A percentile compares a stretch with the other conserved stretches of the same genome.
These are phyloP conservation scores for Blastomyces gilchristii DNA, from an alignment of 2,329 filamentous ascomycete genomes.

Conservation along the genomic window DNA sequence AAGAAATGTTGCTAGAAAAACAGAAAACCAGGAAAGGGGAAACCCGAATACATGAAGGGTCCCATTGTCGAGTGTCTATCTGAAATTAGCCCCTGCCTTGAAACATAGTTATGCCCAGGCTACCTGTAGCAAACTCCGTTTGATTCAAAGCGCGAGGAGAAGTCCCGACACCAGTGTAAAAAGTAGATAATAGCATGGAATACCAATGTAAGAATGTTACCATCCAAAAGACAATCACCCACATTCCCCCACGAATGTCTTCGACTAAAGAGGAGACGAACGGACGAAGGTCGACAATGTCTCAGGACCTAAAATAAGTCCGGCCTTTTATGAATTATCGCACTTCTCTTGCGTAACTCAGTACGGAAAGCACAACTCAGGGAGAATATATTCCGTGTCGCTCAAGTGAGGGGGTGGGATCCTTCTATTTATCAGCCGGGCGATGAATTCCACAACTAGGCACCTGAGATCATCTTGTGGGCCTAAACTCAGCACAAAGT, in stretches of 20 bases:
- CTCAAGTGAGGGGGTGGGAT: background rate
- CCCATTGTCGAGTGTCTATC: background rate
- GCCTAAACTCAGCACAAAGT: background rate
- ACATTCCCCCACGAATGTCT: background rate
- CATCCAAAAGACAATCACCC: background rate
- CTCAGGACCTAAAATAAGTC: background rate
- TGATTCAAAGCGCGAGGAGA: background rate
- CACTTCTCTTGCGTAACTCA: too few species aligned
- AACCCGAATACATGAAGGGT: background rate
- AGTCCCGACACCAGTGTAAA: background rate
- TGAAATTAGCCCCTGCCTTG: background rate
- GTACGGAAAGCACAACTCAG: too few species aligned
- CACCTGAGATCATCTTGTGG: slow-evolving; percentile 7
- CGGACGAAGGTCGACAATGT: background rate
- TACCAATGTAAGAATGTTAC: background rate
- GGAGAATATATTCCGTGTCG: too few species aligned
- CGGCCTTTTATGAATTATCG: too few species aligned
- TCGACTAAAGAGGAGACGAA: background rate
- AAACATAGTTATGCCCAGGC: background rate
- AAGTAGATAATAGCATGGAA: background rate
- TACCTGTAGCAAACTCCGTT: background rate
- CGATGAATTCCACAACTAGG: slow-evolving; percentile 12
- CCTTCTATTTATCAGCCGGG: slow-evolving; percentile 7
- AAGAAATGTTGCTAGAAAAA: background rate
- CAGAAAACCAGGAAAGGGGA: background rate